Conservation (phyloP, 306 rosid species). For the Canavalia ensiformis region DNA sequence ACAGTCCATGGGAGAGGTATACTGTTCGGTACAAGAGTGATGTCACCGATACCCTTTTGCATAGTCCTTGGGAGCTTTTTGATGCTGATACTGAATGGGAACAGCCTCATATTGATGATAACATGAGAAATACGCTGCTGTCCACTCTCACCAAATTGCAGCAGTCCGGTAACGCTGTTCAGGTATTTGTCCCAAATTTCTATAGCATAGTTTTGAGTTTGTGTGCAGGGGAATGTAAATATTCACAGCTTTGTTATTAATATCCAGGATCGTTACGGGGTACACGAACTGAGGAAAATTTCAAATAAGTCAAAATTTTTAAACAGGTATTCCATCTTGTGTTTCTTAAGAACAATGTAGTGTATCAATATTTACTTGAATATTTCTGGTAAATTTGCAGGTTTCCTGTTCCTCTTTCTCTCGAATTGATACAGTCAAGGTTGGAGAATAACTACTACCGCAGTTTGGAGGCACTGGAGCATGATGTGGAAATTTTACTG, state of each 20-base stretch:
- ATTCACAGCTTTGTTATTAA: conserved; percentile 46
- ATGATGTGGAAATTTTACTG: conserved; percentile 73
- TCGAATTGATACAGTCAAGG: conserved; percentile 78
- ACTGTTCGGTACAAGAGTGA: conserved; percentile 79
- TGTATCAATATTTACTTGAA: conserved; percentile 19
- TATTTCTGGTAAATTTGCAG: conserved; percentile 58
- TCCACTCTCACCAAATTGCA: conserved; percentile 67
- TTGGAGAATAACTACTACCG: conserved; percentile 90
- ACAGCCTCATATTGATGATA: conserved; percentile 74
- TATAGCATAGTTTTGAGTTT: conserved; percentile 5
- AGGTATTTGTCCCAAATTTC: conserved; percentile 63
- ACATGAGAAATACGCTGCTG: conserved; percentile 63
- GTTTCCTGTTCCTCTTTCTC: conserved; percentile 86
- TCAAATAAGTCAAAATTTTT: conserved; percentile 67
- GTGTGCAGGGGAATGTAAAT: conserved; percentile 21
- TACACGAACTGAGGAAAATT: conserved; percentile 69
- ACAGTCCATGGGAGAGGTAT: conserved; percentile 96
- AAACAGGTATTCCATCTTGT: conserved; percentile 70
- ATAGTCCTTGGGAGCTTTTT: conserved; percentile 99
- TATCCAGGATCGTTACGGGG: conserved; percentile 84
- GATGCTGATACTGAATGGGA: conserved; percentile 77
- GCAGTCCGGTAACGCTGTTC: conserved; percentile 62
- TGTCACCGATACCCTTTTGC: conserved; percentile 71
- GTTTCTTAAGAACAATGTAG: conserved; percentile 15
- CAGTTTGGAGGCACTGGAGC: conserved; percentile 85